These are phyloP conservation scores for Trametes gibbosa DNA, from an alignment of 768 basidiomycete genomes.

Conservation along the genomic window DNA sequence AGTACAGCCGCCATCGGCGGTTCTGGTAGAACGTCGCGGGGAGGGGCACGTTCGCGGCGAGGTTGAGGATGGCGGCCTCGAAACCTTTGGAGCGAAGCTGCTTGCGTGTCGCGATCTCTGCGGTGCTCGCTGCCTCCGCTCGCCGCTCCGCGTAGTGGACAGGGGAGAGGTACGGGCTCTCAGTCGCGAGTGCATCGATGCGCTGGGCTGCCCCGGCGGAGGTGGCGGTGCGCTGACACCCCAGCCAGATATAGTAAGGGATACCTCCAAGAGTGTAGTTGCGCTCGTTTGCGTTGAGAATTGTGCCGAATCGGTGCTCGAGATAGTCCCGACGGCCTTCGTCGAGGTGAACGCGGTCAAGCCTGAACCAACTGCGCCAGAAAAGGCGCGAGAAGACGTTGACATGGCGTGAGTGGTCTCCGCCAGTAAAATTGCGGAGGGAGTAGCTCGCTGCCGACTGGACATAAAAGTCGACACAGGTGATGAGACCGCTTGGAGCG, in stretches of 20 bases:
- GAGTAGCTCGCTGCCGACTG: conserved; percentile 19
- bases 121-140: conserved; percentile 40
- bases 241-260: conserved; percentile 76
- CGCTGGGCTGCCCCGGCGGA: conserved; percentile 53
- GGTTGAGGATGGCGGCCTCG: conserved; percentile 41
- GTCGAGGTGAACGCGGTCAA: conserved; percentile 42
- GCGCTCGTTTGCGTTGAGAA: conserved; percentile 70
- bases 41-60: conserved; percentile 45
- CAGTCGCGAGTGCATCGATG: conserved; percentile 25
- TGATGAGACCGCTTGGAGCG: conserved; percentile 39
- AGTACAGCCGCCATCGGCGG: conserved; percentile 67
- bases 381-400: conserved; percentile 23
- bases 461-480: conserved; percentile 21
- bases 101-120: conserved; percentile 32
- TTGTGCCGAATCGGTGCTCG: conserved; percentile 75
- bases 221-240: conserved; percentile 61
- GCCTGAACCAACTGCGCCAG: conserved; percentile 21
- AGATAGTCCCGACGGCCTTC: conserved; percentile 67
- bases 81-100: conserved; percentile 20
- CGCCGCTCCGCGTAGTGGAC: conserved; percentile 36
- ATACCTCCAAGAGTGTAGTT: conserved; percentile 56
- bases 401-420: conserved; percentile 18
- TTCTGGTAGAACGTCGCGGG: conserved; percentile 64
- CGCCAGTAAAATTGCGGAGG: conserved; percentile 19
- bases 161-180: conserved; percentile 33